Base-by-base conservation (phyloP, 164 flowering plant genomes). In the Litsea cubeba region DNA sequence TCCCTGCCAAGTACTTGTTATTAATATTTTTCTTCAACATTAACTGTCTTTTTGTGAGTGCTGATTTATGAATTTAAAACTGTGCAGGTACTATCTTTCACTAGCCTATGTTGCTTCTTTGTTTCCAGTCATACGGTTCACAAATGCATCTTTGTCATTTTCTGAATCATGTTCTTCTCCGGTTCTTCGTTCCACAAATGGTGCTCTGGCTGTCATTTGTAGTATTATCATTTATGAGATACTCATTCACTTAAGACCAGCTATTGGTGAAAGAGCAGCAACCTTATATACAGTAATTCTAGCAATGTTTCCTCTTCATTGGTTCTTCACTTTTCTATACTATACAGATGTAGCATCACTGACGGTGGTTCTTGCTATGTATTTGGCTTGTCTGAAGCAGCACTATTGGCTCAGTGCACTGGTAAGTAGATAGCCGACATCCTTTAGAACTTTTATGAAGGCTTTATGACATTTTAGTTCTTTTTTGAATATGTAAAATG, bases 1-100 rank as follows among this genome's bases (percentile, higher is more conserved):
- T 8, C 46, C 11, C 46, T 40, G 8, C 46, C 7, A 40, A 40
- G 10, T 40, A 40, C 46, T 40, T 8, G 46, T 8, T 40, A 40
- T 40, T 40, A 1, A 40, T 40, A 7, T 40, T 40, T 40, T 40
- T 5, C 46, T 40, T 40, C 46, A 8, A 40, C 46, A 40, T 40
- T 8, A 40, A 40, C 46, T 8, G 46, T 40, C 10, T 40, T 40
- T 40, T 40, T 40, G 60, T 72, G 23, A 62, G 25, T 71, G 65
- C 73, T 82, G 78, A 81, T 77, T 74, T 74, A 46, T 65, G 70
- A 35, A 62, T 26, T 77, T 74, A 68, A 71, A 82, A 73, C 50
- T 83, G 81, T 90, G 93, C 95, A 95, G 99, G 94, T 95, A 95
- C 88, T 86, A 76, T 84, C 83, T 95, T 85, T 93, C 99, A 81